Evolutionary conservation across 768 basidiomycete genomes (phyloP).

Genomic region (Suillus spraguei): DNA sequence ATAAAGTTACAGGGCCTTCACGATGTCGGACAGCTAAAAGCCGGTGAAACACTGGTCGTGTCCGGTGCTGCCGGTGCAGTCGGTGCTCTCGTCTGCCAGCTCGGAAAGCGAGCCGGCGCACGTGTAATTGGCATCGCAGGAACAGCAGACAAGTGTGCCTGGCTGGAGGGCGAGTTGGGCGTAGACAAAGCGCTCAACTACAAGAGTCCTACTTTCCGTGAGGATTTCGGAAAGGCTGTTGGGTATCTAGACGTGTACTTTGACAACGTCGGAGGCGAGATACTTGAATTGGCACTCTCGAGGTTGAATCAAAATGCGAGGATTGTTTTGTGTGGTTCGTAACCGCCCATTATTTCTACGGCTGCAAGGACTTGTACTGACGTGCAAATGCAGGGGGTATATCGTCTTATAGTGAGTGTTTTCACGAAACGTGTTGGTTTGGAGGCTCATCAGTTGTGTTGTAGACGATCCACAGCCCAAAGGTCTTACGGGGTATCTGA

Average conservation of each 20-base stretch:
- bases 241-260: constrained; percentile 86
- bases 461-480: constrained; percentile 61
- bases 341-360: constrained; percentile 23
- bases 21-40: constrained; percentile 78
- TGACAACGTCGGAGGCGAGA: constrained; percentile 82
- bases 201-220: constrained; percentile 71
- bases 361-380: not conserved
- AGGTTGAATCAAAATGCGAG: constrained; percentile 78
- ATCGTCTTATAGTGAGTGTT: constrained; percentile 71
- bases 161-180: constrained; percentile 84
- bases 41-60: constrained; percentile 83
- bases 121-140: constrained; percentile 91
- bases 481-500: constrained; percentile 67
- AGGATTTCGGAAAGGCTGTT: constrained; percentile 69
- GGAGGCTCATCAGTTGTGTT: not conserved
- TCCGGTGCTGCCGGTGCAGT: constrained; percentile 93
- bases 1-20: constrained; percentile 63
- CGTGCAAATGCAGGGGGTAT: constrained; percentile 64
- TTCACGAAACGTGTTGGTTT: not conserved
- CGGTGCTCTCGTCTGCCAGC: constrained; percentile 81
- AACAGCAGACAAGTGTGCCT: constrained; percentile 77
- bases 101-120: constrained; percentile 78
- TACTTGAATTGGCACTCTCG: constrained; percentile 76
- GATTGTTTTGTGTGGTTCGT: constrained; percentile 78
- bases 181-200: constrained; percentile 87